Conservation (phyloP, 2,329 filamentous ascomycete genomes). For the Exophiala sp. region DNA sequence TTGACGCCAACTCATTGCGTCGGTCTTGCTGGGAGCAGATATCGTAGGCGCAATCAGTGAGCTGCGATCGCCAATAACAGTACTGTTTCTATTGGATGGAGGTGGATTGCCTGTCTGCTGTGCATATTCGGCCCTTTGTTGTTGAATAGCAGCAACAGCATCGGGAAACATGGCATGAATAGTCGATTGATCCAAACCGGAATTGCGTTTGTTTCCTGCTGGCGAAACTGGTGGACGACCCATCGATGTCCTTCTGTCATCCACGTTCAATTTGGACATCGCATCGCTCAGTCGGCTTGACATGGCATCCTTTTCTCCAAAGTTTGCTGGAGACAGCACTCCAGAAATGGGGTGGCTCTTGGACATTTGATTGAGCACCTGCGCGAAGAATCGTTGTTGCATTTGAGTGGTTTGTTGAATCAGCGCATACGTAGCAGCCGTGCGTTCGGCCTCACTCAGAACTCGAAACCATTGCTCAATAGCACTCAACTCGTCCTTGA, state of each 20-base stretch:
- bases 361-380: conserved; percentile 97
- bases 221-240: conserved; percentile 75
- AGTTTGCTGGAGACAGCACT: conserved; percentile 88
- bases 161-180: conserved; percentile 99
- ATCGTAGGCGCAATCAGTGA: conserved; percentile 75
- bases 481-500: conserved; percentile 97
- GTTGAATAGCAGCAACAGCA: conserved; percentile 92
- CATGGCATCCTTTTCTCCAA: conserved; percentile 95
- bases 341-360: conserved; percentile 97
- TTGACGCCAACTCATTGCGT: conserved; percentile 65
- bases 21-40: conserved; percentile 60
- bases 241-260: conserved; percentile 81
- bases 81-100: conserved; percentile 88
- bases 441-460: conserved; percentile 91
- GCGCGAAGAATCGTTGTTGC: conserved; percentile 98
- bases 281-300: conserved; percentile 92
- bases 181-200: conserved; percentile 84
- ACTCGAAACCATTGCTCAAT: conserved; percentile 99
- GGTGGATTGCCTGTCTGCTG: conserved; percentile 89
- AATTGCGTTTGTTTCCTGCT: conserved; percentile 76
- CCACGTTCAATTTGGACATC: conserved; percentile 90
- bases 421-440: conserved; percentile 89
- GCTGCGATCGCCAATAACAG: conserved; percentile 69
- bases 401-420: conserved; percentile 98
- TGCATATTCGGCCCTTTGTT: conserved; percentile 95